A percentile compares a stretch with the other conserved stretches of the same genome.
phyloP scores from a whole-genome alignment of 192 early-diverging fungal species.

The Mortierella antarctica region DNA sequence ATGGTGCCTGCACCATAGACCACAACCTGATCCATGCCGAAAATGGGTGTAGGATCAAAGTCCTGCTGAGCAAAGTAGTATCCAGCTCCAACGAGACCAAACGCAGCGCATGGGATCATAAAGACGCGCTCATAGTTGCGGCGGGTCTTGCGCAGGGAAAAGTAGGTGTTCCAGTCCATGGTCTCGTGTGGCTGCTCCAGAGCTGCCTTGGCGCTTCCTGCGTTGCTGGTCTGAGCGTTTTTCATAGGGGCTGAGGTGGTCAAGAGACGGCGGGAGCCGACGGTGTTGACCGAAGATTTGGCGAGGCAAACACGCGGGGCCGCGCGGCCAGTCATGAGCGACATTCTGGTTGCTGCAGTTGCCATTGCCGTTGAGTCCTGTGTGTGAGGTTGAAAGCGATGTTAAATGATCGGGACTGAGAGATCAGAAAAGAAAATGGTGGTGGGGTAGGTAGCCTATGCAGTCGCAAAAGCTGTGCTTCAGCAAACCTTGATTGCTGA shows the following conservation, averaged over 20 bases:
- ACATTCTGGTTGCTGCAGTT: constrained; percentile 45
- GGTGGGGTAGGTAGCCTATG: too few relatives aligned
- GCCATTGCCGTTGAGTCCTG: constrained; percentile 12
- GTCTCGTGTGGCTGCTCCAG: background rate
- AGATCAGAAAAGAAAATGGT: too few relatives aligned
- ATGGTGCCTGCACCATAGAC: constrained; percentile 65
- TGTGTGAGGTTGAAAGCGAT: too few relatives aligned
- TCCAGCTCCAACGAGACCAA: constrained; percentile 53
- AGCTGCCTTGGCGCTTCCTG: background rate
- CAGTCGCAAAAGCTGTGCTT: too few relatives aligned
- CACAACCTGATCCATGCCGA: constrained; percentile 74
- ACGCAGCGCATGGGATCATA: constrained; percentile 61
- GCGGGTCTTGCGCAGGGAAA: constrained; percentile 68
- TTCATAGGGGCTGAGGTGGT: constrained; percentile 24
- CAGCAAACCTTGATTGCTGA: too few relatives aligned
- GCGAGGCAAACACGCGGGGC: constrained; percentile 17
- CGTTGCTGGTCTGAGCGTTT: constrained; percentile 6
- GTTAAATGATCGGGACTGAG: too few relatives aligned
- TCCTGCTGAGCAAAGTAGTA: constrained; percentile 67
- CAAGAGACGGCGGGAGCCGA: constrained; percentile 28
- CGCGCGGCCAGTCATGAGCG: constrained; percentile 33
- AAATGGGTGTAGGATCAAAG: constrained; percentile 74
- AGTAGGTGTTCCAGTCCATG: constrained; percentile 69
- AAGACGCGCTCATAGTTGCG: constrained; percentile 70
- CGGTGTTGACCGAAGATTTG: constrained; percentile 6